Conservation (phyloP, 2,329 filamentous ascomycete species). For the Peltaster fructicola region DNA sequence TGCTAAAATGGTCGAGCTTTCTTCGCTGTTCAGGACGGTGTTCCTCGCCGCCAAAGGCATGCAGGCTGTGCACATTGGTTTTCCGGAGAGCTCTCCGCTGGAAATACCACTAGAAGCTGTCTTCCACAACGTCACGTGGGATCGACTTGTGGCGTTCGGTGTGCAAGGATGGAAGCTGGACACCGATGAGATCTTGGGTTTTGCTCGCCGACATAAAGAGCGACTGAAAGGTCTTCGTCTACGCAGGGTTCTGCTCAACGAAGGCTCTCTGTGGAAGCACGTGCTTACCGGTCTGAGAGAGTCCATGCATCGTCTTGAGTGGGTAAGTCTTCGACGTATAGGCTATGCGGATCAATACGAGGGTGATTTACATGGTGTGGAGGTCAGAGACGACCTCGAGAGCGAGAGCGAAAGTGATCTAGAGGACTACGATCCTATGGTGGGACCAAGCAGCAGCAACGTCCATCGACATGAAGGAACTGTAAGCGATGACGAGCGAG, state of each 20-base stretch:
- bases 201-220: constrained; percentile 37
- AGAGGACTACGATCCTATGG: constrained; percentile 14
- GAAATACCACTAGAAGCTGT: constrained; percentile 40
- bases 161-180: constrained; percentile 47
- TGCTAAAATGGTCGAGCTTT: constrained; percentile 38
- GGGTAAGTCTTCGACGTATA: constrained; percentile 44
- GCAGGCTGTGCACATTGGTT: constrained; percentile 46
- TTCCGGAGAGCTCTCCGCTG: constrained; percentile 39
- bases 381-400: constrained; percentile 29
- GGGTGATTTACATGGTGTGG: constrained; percentile 23
- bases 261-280: constrained; percentile 43
- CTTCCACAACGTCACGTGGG: constrained; percentile 45
- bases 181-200: constrained; percentile 40
- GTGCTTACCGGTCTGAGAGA: constrained; percentile 38
- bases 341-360: constrained; percentile 41
- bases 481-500: constrained; percentile 2
- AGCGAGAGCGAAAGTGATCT: constrained; percentile 26
- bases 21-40: constrained; percentile 37
- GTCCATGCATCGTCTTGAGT: constrained; percentile 40
- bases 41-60: constrained; percentile 43
- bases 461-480: neutral
- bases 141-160: constrained; percentile 43
- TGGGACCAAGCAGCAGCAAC: constrained; percentile 3
- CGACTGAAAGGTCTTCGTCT: constrained; percentile 42
- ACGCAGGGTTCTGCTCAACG: constrained; percentile 41